Evolutionary conservation across 2,329 filamentous ascomycete genomes (phyloP).

Genomic region (Epichloe coenophiala): DNA sequence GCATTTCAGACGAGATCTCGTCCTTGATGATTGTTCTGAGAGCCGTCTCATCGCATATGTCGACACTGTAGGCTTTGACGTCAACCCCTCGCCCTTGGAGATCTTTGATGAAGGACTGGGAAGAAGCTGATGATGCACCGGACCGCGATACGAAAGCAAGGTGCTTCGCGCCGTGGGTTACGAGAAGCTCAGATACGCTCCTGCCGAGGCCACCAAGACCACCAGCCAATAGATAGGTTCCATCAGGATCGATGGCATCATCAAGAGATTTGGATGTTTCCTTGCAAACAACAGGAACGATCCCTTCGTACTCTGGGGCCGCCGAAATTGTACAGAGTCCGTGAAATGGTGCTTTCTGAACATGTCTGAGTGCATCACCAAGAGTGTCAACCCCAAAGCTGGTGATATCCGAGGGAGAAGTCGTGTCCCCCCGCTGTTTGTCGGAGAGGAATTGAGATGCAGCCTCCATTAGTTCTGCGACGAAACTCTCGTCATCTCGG

Average conservation of each 20-base stretch:
- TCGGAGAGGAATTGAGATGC: constrained; percentile 6
- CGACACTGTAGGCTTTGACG: constrained; percentile 22
- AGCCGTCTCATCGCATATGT: constrained; percentile 26
- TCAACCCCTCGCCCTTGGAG: constrained; percentile 20
- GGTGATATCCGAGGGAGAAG: neutral
- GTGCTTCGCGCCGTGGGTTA: constrained; percentile 34
- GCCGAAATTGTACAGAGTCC: constrained; percentile 12
- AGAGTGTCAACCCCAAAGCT: constrained; percentile 12
- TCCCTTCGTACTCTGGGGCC: neutral
- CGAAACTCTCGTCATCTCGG: constrained; percentile 18
- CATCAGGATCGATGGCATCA: constrained; percentile 20
- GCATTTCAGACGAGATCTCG: constrained; percentile 19
- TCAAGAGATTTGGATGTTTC: constrained; percentile 13
- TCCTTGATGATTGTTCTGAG: constrained; percentile 14
- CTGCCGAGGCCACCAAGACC: constrained; percentile 44
- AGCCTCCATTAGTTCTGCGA: constrained; percentile 15
- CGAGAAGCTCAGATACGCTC: constrained; percentile 36
- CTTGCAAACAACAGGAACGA: constrained; percentile 13
- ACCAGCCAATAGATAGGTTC: constrained; percentile 41
- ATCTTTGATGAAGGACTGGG: constrained; percentile 17
- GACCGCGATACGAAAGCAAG: constrained; percentile 41
- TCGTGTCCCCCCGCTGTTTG: neutral
- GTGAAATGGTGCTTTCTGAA: constrained; percentile 15
- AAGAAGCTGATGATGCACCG: constrained; percentile 18
- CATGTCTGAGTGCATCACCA: constrained; percentile 13